These are phyloP conservation scores for Huntiella abstrusa DNA, from an alignment of 2,329 filamentous ascomycete species.

Conservation along the genomic window DNA sequence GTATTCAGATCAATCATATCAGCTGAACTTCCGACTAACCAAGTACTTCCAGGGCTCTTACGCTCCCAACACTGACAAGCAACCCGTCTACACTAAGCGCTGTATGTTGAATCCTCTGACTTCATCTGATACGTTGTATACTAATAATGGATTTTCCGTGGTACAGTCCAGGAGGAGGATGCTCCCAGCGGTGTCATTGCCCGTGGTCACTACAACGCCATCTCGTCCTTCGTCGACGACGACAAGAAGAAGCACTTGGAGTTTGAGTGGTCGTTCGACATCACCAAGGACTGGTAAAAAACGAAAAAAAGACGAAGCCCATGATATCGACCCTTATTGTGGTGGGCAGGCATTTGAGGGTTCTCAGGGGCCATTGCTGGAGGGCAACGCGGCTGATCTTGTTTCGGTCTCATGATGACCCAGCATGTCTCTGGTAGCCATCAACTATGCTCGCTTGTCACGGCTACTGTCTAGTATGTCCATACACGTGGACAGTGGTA, in stretches of 20 bases:
- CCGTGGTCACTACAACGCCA: conserved; percentile 75
- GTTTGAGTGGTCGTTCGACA: conserved; percentile 94
- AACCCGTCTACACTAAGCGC: conserved; percentile 70
- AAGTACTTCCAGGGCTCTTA: conserved; percentile 53
- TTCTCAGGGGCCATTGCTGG: too few species aligned
- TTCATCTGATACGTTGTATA: not conserved
- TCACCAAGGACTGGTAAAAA: conserved; percentile 80
- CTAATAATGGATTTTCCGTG: not conserved
- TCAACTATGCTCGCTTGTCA: too few species aligned
- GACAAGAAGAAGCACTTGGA: conserved; percentile 77
- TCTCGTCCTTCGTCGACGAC: conserved; percentile 85
- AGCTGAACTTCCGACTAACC: not conserved
- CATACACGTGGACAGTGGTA: too few species aligned
- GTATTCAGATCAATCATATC: conserved; percentile 18
- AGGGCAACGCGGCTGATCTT: too few species aligned
- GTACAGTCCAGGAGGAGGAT: conserved; percentile 68
- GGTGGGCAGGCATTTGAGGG: too few species aligned
- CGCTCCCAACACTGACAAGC: conserved; percentile 77
- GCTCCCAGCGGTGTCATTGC: conserved; percentile 80
- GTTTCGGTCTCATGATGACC: too few species aligned
- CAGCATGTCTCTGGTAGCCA: too few species aligned
- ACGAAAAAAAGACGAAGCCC: conserved; percentile 4
- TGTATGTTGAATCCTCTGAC: conserved; percentile 41
- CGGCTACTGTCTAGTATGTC: too few species aligned
- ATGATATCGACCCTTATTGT: too few species aligned